Evolutionary conservation across 345 rosid species (phyloP).

Genomic region (Corymbia maculata): DNA sequence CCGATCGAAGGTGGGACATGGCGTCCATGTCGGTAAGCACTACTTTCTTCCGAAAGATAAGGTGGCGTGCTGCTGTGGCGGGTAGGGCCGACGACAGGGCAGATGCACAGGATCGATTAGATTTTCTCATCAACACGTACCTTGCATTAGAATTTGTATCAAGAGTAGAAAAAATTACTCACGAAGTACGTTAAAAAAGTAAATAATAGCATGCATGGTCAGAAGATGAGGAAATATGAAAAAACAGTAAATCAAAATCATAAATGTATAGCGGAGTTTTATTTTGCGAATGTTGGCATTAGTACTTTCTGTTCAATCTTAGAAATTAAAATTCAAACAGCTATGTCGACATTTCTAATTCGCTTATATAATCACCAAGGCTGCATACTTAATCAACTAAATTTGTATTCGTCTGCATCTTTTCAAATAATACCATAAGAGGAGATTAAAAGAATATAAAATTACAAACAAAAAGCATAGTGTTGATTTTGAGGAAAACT

Average conservation of each 20-base stretch:
- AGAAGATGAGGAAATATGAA: background rate
- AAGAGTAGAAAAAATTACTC: background rate
- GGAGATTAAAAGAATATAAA: background rate
- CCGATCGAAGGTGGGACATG: no score
- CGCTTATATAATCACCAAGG: background rate
- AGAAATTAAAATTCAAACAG: no score
- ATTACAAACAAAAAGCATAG: background rate
- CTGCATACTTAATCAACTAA: background rate
- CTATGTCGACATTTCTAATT: background rate
- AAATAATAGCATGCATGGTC: background rate
- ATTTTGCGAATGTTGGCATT: no score
- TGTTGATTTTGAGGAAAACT: background rate
- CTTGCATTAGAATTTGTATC: background rate
- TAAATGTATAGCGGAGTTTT: no score
- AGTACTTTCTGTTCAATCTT: no score
- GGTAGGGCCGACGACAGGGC: background rate
- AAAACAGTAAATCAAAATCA: background rate
- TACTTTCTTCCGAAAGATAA: background rate
- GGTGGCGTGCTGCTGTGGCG: background rate
- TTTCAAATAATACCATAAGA: background rate
- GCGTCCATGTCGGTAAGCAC: no score
- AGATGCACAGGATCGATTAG: background rate
- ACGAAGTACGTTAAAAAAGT: background rate
- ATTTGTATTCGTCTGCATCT: background rate
- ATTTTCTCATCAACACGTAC: background rate